A percentile compares a stretch with the other conserved stretches of the same genome.
phyloP scores from a whole-genome alignment of 2,329 filamentous ascomycete genomes.

The Emericellopsis cladophorae region DNA sequence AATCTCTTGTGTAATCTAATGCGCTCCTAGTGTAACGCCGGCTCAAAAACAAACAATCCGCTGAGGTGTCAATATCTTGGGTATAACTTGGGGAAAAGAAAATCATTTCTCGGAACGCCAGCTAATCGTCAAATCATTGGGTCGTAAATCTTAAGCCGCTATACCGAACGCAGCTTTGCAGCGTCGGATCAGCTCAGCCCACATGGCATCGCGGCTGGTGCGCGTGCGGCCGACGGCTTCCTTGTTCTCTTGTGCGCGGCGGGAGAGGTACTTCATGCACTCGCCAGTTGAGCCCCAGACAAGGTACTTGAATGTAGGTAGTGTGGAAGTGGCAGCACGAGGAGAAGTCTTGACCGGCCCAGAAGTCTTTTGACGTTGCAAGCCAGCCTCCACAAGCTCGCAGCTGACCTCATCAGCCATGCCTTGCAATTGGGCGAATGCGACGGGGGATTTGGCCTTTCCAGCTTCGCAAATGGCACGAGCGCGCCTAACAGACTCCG shows the following conservation, averaged over 20 bases:
- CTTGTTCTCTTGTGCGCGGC: constrained; percentile 53
- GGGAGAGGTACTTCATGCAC: constrained; percentile 73
- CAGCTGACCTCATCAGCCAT: constrained; percentile 92
- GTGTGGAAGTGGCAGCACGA: constrained; percentile 6
- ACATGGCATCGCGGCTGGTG: constrained; percentile 50
- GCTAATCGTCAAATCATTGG: neutral
- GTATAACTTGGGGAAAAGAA: neutral
- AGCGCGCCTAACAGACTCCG: constrained; percentile 50
- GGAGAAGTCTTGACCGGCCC: constrained; percentile 6
- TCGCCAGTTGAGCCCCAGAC: constrained; percentile 62
- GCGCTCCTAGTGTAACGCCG: neutral
- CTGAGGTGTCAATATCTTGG: neutral
- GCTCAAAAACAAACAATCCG: neutral
- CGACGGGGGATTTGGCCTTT: constrained; percentile 23
- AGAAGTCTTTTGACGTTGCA: constrained; percentile 14
- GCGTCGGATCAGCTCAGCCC: constrained; percentile 45
- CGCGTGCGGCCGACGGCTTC: constrained; percentile 54
- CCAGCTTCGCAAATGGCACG: constrained; percentile 35
- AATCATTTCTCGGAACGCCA: neutral
- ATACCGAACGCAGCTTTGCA: constrained; percentile 27
- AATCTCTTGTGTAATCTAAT: no score
- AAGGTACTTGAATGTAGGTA: constrained; percentile 59
- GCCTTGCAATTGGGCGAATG: constrained; percentile 65
- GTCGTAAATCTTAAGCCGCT: constrained; percentile 5
- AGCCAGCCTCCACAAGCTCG: constrained; percentile 33